Conservation (phyloP, 73 alveolate genomes). For the Stentor roeselii region DNA sequence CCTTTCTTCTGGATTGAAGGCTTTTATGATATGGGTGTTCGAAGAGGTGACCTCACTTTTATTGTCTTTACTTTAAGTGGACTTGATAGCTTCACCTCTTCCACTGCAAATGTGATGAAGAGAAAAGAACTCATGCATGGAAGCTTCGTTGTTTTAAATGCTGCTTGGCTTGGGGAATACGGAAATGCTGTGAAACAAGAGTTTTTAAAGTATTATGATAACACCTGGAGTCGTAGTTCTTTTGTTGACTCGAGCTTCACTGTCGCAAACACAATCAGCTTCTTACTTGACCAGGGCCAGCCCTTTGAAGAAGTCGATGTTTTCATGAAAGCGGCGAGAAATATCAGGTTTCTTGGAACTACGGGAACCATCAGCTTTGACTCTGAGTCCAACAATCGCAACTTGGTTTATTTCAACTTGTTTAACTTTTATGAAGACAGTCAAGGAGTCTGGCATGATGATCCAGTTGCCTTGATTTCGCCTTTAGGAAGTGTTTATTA, state of each 20-base stretch:
- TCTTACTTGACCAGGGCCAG: neutral
- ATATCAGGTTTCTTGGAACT: neutral
- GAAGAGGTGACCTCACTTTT: neutral
- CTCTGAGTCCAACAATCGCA: neutral
- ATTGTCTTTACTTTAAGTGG: neutral
- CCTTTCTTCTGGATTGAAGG: neutral
- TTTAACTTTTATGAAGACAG: too few species aligned
- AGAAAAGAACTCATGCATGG: neutral
- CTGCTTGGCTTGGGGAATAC: neutral
- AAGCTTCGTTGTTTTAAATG: neutral
- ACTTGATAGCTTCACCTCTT: neutral
- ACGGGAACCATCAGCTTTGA: neutral
- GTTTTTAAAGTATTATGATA: neutral
- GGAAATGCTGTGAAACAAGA: neutral
- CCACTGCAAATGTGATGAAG: neutral
- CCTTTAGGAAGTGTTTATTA: too few species aligned
- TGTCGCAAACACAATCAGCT: neutral
- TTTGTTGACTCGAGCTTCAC: neutral
- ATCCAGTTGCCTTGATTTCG: too few species aligned
- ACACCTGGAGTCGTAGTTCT: neutral
- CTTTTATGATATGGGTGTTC: neutral
- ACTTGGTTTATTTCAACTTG: too few species aligned
- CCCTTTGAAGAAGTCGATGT: neutral
- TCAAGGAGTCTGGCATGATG: too few species aligned
- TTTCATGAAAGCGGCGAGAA: neutral